Evolutionary conservation across 2,329 filamentous ascomycete genomes (phyloP).

Genomic region (Orbilia javanica): DNA sequence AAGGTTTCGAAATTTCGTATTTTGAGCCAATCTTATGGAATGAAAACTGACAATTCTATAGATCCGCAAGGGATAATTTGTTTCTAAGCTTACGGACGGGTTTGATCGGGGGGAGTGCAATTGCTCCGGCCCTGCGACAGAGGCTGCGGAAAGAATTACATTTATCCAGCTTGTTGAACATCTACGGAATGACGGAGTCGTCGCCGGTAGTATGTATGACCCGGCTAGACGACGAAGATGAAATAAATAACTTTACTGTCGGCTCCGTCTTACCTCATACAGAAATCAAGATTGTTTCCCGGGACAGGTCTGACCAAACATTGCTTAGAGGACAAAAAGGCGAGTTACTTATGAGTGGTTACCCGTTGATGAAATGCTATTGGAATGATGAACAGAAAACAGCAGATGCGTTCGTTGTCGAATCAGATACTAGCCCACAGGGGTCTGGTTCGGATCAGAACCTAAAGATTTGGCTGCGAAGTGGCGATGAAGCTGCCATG

Average conservation of each 20-base stretch:
- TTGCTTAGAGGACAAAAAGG: constrained; percentile 77
- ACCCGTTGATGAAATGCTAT: constrained; percentile 82
- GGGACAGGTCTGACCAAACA: constrained; percentile 71
- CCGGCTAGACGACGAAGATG: constrained; percentile 73
- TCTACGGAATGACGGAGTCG: constrained; percentile 97
- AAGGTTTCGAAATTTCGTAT: constrained; percentile 63
- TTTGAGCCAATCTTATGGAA: too few relatives aligned
- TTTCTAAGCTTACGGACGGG: constrained; percentile 82
- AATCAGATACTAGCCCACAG: constrained; percentile 70
- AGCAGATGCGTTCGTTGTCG: constrained; percentile 74
- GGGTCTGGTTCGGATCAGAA: constrained; percentile 66
- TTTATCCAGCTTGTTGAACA: constrained; percentile 75
- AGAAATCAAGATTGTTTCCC: constrained; percentile 80
- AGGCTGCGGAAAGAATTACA: constrained; percentile 80
- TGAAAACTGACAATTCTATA: constrained; percentile 61
- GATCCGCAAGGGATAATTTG: constrained; percentile 67
- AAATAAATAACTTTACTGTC: constrained; percentile 79
- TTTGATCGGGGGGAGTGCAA: constrained; percentile 85
- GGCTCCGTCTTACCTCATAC: constrained; percentile 84
- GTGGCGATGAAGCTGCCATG: constrained; percentile 90
- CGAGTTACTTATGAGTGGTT: constrained; percentile 85
- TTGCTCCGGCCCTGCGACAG: constrained; percentile 85
- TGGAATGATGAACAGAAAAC: constrained; percentile 79
- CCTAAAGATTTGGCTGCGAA: constrained; percentile 68
- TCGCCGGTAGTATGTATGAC: constrained; percentile 79